Conservation (phyloP, 2,329 filamentous ascomycete genomes). For the Nakataea oryzae region DNA sequence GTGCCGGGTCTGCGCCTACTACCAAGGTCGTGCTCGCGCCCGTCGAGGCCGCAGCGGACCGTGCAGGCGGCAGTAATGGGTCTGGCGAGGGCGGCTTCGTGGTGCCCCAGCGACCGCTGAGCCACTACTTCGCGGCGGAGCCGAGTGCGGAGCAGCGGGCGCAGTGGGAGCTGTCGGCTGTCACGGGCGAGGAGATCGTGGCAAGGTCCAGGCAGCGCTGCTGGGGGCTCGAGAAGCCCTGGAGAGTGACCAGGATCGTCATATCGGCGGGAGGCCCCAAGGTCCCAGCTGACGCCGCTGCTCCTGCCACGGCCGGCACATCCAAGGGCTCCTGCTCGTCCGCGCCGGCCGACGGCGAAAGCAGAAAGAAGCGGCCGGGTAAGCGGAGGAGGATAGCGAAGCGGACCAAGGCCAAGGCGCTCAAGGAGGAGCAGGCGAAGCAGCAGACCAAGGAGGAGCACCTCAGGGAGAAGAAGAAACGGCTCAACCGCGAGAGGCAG, state of each 20-base stretch:
- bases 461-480: conserved; percentile 50
- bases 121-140: conserved; percentile 36
- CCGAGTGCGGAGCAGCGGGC: conserved; percentile 23
- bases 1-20: conserved; percentile 15
- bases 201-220: conserved; percentile 28
- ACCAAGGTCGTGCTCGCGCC: conserved; percentile 39
- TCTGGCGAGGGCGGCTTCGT: conserved; percentile 27
- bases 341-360: conserved; percentile 8
- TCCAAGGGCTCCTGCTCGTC: not conserved
- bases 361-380: conserved; percentile 35
- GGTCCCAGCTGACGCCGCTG: not conserved
- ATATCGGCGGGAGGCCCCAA: conserved; percentile 16
- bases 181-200: conserved; percentile 41
- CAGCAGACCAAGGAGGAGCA: conserved; percentile 42
- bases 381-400: conserved; percentile 48
- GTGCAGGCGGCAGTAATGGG: conserved; percentile 15
- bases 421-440: conserved; percentile 29
- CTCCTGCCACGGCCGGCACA: not conserved
- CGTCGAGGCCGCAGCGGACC: conserved; percentile 25
- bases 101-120: conserved; percentile 27
- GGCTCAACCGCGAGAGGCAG: conserved; percentile 50
- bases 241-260: conserved; percentile 39
- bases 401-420: conserved; percentile 31
- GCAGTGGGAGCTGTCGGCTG: conserved; percentile 33
- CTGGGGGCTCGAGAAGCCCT: conserved; percentile 52